A percentile compares a stretch with the other conserved stretches of the same genome.
phyloP scores from a whole-genome alignment of 1,284 basidiomycete species.

The Melampsora larici-populina region DNA sequence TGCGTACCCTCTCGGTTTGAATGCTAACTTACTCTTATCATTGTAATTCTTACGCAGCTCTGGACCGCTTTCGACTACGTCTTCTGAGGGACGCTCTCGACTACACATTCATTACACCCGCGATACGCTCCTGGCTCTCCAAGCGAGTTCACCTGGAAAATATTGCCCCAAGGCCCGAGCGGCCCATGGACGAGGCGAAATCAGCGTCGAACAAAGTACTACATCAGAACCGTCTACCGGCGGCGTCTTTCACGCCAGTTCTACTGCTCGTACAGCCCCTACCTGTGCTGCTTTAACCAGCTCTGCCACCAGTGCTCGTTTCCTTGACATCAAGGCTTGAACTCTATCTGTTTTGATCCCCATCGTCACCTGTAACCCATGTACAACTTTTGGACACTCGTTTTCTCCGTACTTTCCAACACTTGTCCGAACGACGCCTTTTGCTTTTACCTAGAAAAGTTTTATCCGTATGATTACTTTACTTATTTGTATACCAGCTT shows the following conservation, averaged over 20 bases:
- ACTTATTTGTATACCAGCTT: too few relatives aligned
- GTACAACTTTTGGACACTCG: not conserved
- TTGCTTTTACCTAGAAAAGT: too few relatives aligned
- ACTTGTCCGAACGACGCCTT: too few relatives aligned
- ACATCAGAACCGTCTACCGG: too few relatives aligned
- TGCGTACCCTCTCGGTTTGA: not conserved
- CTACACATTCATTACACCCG: slow-evolving; percentile 4
- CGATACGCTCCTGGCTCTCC: not conserved
- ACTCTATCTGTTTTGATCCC: not conserved
- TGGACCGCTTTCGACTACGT: not conserved
- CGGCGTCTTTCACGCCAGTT: too few relatives aligned
- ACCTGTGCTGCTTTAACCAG: not conserved
- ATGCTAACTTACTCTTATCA: not conserved
- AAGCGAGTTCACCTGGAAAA: not conserved
- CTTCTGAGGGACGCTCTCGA: not conserved
- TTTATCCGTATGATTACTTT: too few relatives aligned
- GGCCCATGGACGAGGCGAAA: too few relatives aligned
- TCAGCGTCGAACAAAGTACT: too few relatives aligned
- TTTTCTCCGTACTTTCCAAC: not conserved
- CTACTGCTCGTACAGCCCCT: not conserved
- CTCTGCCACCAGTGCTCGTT: not conserved
- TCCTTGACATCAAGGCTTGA: not conserved
- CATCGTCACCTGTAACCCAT: not conserved
- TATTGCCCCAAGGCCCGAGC: not conserved
- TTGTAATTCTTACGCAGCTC: not conserved